Base-by-base conservation (phyloP, 148 eudicot species). In the Silene conica region DNA sequence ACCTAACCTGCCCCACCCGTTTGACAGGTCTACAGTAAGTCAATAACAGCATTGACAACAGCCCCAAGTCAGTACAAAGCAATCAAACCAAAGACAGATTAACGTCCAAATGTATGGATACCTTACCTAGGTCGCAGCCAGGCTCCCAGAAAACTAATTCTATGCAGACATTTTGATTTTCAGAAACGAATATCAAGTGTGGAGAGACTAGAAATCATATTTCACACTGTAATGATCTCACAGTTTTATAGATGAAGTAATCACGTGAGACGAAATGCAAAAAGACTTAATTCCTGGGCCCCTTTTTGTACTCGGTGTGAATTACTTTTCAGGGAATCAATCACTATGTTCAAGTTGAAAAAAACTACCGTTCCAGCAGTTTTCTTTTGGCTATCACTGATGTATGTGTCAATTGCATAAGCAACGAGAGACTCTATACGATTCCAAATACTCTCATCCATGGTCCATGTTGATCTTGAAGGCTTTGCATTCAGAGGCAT, bases 391-490 rank as follows among this genome's bases (percentile, higher is more conserved):
- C 79, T 89, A 56, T 88, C 92, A 74, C 65, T 83, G 80, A 77
- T 73, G 60, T 82, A 90, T 41, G 85, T 77, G 81, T 88, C 96
- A 69, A 89, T 80, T 16, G 92, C 96, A 87, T 87, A 92, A 70
- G 93, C 86, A 80, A 81, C 85, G 69, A 95, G 96, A 75, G 93
- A 84, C 75, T 90, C 89, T 57, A 95, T 86, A 55, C 79, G 86
- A 52, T 81, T 74, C 73, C 78, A 75, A 80, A 64, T 73, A 72
- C 79, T 90, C 73, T 88, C 97, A 60, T 92, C 92, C 74, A 72
- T 73, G 18, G 72, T 80, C 98, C 98, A 95, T 8, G 85, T 83
- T 41, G 90, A 88, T 84, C 79, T 95, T 23, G 81, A 72, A 34
- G 90, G 97, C 82, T 92, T 95, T 63, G 81, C 79, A 80, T 85